Base-by-base conservation (phyloP, 2,329 filamentous ascomycete species). In the Fusarium devonianum region DNA sequence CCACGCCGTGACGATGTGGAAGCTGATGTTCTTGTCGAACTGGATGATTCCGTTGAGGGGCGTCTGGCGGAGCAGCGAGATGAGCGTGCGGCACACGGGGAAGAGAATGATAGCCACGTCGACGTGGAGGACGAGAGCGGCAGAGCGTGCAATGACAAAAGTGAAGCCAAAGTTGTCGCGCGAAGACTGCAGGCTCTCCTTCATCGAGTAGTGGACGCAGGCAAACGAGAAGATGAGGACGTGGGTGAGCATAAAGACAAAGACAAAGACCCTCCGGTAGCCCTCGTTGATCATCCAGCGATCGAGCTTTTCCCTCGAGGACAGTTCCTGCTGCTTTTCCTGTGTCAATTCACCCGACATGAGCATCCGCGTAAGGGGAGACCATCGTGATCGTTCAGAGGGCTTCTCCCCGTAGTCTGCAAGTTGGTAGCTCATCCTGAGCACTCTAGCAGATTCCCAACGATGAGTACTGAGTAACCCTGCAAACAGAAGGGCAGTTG, bases 271-370 rank as follows among this genome's bases (percentile, higher is more conserved):
- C 83, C 88, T 80, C 69, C 88, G 81, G 70, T 91, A 92, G 53
- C 90, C 90, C 69, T 93, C 90, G 69, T 93, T 93, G 54, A 93
- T 87, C 89, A 94, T 92, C 90, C 90, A 94, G 60, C 86, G 79
- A 71, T 92, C 87, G 67, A 93, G 88, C 69, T 83, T 88, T 70
- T 93, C 88, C 66, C 83, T 81, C 56, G 82, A 72, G 17, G 83
- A 84, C 62, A 93, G 75, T 47, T 86, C 81, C 68, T 85, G 85
- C 60, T 88, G 85, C 65, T 78, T 82, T 68, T 91, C 87, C 65
- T 86, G 85, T 44, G 85, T 90, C 83, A 92, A 88, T 75, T 92
- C 88, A 38, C 89, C 89, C 46, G 89, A 91, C 69, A 92, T 81
- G 69, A 94, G 76, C 87, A 93, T 90, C 58, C 89, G 84, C 53